Conservation (phyloP, 1,284 basidiomycete species). For the Boletus sp. region DNA sequence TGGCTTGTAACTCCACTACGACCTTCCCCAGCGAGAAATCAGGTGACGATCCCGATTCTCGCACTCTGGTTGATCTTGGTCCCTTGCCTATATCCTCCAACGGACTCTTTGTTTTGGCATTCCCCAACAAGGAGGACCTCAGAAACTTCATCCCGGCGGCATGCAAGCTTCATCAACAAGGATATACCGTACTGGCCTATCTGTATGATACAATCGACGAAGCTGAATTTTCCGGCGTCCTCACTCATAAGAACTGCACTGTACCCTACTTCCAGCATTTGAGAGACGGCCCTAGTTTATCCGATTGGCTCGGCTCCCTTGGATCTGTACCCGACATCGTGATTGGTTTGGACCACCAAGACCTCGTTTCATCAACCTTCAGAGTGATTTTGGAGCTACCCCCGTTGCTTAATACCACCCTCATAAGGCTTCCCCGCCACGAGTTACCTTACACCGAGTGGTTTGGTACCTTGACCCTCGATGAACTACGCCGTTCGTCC, state of each 20-base stretch:
- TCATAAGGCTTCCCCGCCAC: constrained; percentile 47
- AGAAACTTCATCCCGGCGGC: constrained; percentile 38
- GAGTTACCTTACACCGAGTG: constrained; percentile 59
- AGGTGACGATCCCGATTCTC: constrained; percentile 1
- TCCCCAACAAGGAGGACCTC: constrained; percentile 43
- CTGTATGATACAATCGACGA: constrained; percentile 28
- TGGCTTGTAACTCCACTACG: not conserved
- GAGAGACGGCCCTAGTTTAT: constrained; percentile 9
- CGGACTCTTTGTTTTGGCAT: constrained; percentile 34
- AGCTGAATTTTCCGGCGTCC: not conserved
- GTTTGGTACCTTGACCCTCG: constrained; percentile 55
- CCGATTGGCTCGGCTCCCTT: constrained; percentile 21
- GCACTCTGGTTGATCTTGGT: not conserved
- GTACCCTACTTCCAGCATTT: constrained; percentile 20
- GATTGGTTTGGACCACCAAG: constrained; percentile 32
- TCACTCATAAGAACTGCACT: constrained; percentile 17
- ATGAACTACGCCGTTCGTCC: constrained; percentile 37
- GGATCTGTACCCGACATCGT: constrained; percentile 31
- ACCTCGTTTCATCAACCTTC: constrained; percentile 21
- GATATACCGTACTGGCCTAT: constrained; percentile 35
- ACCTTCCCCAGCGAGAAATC: not conserved
- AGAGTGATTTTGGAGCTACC: constrained; percentile 19
- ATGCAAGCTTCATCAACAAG: constrained; percentile 42
- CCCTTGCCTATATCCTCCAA: constrained; percentile 3
- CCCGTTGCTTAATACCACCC: constrained; percentile 26